Conservation (phyloP, 495 filamentous ascomycete species). For the Neurospora sublineolata region DNA sequence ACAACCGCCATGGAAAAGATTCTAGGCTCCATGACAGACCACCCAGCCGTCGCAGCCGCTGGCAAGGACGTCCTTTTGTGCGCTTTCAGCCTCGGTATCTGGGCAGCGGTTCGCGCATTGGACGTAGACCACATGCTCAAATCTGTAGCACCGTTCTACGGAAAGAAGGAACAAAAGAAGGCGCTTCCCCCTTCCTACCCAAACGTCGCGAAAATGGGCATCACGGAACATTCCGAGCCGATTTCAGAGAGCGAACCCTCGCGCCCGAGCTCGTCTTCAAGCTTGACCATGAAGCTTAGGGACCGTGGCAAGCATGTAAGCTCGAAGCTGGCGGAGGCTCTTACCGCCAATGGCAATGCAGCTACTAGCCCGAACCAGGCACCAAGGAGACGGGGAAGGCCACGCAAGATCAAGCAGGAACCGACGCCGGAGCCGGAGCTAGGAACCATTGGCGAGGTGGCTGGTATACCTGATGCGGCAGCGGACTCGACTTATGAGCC, state of each 20-base stretch:
- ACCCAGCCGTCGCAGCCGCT: constrained; percentile 38
- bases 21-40: constrained; percentile 28
- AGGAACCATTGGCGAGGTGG: constrained; percentile 8
- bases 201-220: background rate
- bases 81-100: constrained; percentile 38
- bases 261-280: background rate
- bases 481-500: constrained; percentile 21
- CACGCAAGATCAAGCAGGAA: constrained; percentile 20
- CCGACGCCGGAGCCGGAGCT: constrained; percentile 13
- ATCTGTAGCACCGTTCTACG: constrained; percentile 10
- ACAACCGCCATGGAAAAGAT: constrained; percentile 32
- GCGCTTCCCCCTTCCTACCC: background rate
- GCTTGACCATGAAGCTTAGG: background rate
- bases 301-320: background rate
- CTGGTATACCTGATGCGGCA: background rate
- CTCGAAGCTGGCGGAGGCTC: background rate
- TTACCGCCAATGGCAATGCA: background rate
- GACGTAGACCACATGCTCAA: constrained; percentile 31
- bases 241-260: background rate
- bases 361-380: constrained; percentile 1
- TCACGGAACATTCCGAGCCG: background rate
- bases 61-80: constrained; percentile 42
- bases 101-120: constrained; percentile 39
- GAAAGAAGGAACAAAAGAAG: background rate
- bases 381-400: constrained; percentile 12